Base-by-base conservation (phyloP, 2,329 filamentous ascomycete species). In the Aspergillus pseudoviridinutans region DNA sequence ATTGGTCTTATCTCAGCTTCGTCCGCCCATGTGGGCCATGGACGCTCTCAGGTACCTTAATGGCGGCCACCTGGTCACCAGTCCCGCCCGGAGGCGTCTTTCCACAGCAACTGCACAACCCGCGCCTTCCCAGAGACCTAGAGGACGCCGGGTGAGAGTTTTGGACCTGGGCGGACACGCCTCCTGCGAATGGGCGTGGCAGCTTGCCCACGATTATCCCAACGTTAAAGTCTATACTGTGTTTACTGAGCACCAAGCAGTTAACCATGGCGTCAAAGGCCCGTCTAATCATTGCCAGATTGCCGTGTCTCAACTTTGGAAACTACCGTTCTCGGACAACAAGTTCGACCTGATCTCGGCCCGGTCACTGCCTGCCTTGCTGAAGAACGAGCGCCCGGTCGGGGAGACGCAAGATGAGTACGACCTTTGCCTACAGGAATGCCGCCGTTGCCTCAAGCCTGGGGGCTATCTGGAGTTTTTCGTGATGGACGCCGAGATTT, bases 171-270 rank as follows among this genome's bases (percentile, higher is more conserved):
- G 90, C 51, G 92, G 92, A 49, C 87, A 93, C 70, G 82, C 88
- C 0, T 86, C 89, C 14, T 93, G 91, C 70, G 92, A 96, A 74
- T 99, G 94, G 94, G 93, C 90, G 24, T 99, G 94, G 94, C 87
- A 94, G 70, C 89, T 91, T 57, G 92, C 94, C 0, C 82, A 90
- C 51, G 88, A 93, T 71, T 94, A 92, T 74, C 91, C 90, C 20
- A 88, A 91, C 71, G 84, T 90, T 56, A 92, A 91, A 71, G 85
- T 97, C 54, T 95, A 92, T 78, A 97, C 93, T 0, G 91, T 93
- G 55, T 89, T 89, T 41, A 91, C 88, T 62, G 89, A 89, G 74
- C 83, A 85, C 41, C 88, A 91, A 70, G 77, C 87, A 29, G 86
- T 87, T 66, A 90, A 90, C 73, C 85, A 83, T 58, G 89, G 89